A percentile compares a stretch with the other conserved stretches of the same genome.
Evolutionary conservation across 1,284 basidiomycete genomes (phyloP).

Genomic region (Porodaedalea pini): DNA sequence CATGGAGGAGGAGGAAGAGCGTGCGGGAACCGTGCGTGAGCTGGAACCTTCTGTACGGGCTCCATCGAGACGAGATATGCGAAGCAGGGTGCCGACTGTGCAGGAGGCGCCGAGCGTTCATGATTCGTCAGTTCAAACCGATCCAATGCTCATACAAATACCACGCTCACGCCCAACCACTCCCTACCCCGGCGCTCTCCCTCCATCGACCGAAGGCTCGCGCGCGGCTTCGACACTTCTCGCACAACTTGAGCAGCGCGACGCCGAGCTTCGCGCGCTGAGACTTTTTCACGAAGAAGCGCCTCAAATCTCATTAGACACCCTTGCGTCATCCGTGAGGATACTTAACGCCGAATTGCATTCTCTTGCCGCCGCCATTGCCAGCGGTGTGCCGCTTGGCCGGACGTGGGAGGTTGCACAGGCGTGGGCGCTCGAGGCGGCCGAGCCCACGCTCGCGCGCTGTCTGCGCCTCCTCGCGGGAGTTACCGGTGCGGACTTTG

Average conservation of each 20-base stretch:
- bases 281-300: conserved; percentile 13
- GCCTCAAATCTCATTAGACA: conserved; percentile 10
- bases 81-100: not conserved
- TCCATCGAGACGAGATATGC: not conserved
- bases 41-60: not conserved
- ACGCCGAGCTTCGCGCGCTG: conserved; percentile 15
- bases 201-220: not conserved
- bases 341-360: conserved; percentile 17
- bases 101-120: not conserved
- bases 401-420: conserved; percentile 17
- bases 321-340: conserved; percentile 5
- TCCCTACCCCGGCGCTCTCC: conserved; percentile 5
- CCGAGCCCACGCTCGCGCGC: conserved; percentile 32
- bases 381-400: conserved; percentile 6
- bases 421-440: conserved; percentile 19
- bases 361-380: conserved; percentile 8
- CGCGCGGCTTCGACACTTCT: conserved; percentile 2
- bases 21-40: not conserved
- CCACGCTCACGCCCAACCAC: not conserved
- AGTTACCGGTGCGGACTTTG: conserved; percentile 32
- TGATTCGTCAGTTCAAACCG: conserved; percentile 4
- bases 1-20: not conserved
- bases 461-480: conserved; percentile 32
- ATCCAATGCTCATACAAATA: not conserved
- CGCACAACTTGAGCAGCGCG: conserved; percentile 14